phyloP scores from a whole-genome alignment of 495 filamentous ascomycete genomes.

The Aspergillus nidulans region DNA sequence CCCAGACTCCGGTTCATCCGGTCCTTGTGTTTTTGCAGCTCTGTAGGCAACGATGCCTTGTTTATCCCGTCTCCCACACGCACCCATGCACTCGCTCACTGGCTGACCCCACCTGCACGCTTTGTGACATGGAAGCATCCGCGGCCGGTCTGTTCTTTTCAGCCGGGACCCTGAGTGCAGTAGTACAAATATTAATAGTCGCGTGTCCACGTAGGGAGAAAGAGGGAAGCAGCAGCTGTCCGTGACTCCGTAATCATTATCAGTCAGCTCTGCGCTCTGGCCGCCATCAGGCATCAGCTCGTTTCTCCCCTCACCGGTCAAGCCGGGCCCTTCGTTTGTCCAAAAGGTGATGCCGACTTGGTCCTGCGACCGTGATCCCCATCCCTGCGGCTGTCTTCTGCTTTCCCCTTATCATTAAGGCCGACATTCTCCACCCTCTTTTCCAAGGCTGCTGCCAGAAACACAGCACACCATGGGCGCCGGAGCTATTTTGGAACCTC shows the following conservation, averaged over 20 bases:
- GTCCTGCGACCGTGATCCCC: background rate
- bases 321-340: background rate
- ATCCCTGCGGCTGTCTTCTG: background rate
- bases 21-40: background rate
- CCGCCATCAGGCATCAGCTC: background rate
- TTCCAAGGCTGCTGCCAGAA: background rate
- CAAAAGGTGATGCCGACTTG: background rate
- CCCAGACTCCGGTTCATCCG: background rate
- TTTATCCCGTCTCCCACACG: too few species aligned
- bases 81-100: background rate
- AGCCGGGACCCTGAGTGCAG: background rate
- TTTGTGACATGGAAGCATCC: background rate
- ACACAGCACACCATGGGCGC: conserved; percentile 39
- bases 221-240: conserved; percentile 4
- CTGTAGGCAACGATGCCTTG: background rate
- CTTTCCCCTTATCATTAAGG: background rate
- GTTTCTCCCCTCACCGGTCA: background rate
- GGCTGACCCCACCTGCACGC: background rate
- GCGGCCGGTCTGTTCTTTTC: too few species aligned
- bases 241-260: background rate
- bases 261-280: background rate
- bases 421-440: background rate
- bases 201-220: conserved; percentile 2
- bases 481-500: conserved; percentile 49
- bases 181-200: conserved; percentile 3